Percentiles rank a stretch among this genome's conserved stretches.
phyloP scores from a whole-genome alignment of 179 eudicot species.

The Patellifolia procumbens region DNA sequence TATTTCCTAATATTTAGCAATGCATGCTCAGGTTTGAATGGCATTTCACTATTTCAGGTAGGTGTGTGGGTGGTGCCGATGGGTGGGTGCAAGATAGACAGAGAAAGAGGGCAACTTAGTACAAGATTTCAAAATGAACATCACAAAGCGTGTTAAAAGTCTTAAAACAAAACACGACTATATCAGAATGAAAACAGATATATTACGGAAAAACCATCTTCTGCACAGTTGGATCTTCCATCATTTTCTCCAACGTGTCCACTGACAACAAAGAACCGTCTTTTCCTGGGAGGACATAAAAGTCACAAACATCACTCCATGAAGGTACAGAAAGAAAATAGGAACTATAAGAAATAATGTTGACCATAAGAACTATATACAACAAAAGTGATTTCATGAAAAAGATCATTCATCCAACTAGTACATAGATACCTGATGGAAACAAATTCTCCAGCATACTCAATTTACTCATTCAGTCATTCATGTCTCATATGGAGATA shows the following conservation, averaged over 20 bases:
- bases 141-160: conserved; percentile 4
- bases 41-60: too few relatives aligned
- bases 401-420: background rate
- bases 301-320: background rate
- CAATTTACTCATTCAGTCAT: background rate
- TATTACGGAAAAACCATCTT: conserved; percentile 92
- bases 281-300: conserved; percentile 43
- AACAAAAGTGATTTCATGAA: background rate
- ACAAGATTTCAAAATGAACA: background rate
- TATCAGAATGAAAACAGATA: conserved; percentile 18
- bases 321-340: background rate
- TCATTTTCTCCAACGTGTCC: conserved; percentile 95
- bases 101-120: background rate
- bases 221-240: conserved; percentile 96
- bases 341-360: background rate
- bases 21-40: too few relatives aligned
- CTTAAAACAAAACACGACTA: too few relatives aligned
- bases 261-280: conserved; percentile 54
- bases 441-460: conserved; percentile 3
- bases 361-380: background rate
- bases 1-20: background rate
- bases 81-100: background rate
- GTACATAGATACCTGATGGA: background rate
- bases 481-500: background rate
- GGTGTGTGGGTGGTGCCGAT: background rate